phyloP scores from a whole-genome alignment of 441 rosid species.

The Eruca vesicaria region DNA sequence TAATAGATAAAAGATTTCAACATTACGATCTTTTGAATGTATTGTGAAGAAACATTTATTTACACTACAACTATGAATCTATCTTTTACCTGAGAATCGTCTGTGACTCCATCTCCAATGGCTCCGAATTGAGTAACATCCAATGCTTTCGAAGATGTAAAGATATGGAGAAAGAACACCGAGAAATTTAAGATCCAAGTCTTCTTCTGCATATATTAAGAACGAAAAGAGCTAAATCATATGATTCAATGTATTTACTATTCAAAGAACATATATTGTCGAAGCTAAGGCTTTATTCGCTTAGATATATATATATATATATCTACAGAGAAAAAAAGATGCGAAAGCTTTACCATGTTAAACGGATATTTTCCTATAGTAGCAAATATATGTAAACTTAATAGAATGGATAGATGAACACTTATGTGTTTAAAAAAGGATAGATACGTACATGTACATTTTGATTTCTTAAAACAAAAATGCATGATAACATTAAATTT shows the following conservation, averaged over 20 bases:
- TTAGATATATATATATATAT: background rate
- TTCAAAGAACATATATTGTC: background rate
- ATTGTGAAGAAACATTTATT: background rate
- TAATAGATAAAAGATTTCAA: background rate
- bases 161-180: constrained; percentile 27
- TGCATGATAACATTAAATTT: background rate
- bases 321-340: constrained; percentile 16
- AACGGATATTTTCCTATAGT: constrained; percentile 2
- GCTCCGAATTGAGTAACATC: constrained; percentile 44
- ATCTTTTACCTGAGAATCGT: constrained; percentile 40
- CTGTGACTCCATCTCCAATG: constrained; percentile 45
- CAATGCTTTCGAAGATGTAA: constrained; percentile 17
- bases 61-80: background rate
- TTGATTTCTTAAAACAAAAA: background rate
- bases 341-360: constrained; percentile 24
- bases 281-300: background rate
- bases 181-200: constrained; percentile 20
- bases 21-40: background rate
- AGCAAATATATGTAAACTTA: background rate
- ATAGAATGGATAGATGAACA: constrained; percentile 3
- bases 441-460: background rate
- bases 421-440: no score
- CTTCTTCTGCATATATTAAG: constrained; percentile 21
- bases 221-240: background rate
- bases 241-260: background rate